Evolutionary conservation across 148 eudicot genomes (phyloP), one percentile per base, ranked within the genome.

Genomic region (Drosera capensis): DNA sequence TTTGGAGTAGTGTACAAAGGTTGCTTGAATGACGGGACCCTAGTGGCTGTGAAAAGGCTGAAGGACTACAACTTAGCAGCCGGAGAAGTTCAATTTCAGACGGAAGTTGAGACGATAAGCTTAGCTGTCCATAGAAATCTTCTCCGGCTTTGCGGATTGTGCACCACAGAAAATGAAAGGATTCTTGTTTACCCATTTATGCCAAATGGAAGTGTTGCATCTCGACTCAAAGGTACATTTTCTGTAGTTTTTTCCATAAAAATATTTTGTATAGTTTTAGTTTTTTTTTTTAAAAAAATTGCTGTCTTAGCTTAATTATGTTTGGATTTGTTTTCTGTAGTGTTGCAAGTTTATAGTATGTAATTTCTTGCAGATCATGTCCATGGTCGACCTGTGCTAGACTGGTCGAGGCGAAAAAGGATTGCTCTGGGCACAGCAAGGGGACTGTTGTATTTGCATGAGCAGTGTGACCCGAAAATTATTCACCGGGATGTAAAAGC

Each of bases 391-490:
- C 42, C 58, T 20, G 58, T 54, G 20, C 23, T 54, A 22, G 49
- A 54, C 23, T 54, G 58, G 58, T 43, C 43, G 30, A 55, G 59
- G 59, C 34, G 59, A 20, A 55, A 46, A 23, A 45, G 22, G 24
- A 55, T 55, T 55, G 59, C 59, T 16, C 35, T 55, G 12, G 59
- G 59, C 7, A 55, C 59, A 24, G 59, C 59, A 55, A 55, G 59
- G 40, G 59, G 59, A 30, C 34, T 55, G 30, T 25, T 55, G 43
- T 55, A 55, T 45, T 55, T 55, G 19, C 58, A 54, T 13, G 51
- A n/a, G n/a, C n/a, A n/a, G n/a, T n/a, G n/a, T n/a, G n/a, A n/a
- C n/a, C n/a, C n/a, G n/a, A n/a, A n/a, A 48, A 48, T 48, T 38
- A 48, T 48, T 19, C 51, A 48, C 20, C 51, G 51, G 8, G 51